Evolutionary conservation across 768 basidiomycete species (phyloP), one percentile per base, ranked within the genome.

Genomic region (Lentinula edodes): DNA sequence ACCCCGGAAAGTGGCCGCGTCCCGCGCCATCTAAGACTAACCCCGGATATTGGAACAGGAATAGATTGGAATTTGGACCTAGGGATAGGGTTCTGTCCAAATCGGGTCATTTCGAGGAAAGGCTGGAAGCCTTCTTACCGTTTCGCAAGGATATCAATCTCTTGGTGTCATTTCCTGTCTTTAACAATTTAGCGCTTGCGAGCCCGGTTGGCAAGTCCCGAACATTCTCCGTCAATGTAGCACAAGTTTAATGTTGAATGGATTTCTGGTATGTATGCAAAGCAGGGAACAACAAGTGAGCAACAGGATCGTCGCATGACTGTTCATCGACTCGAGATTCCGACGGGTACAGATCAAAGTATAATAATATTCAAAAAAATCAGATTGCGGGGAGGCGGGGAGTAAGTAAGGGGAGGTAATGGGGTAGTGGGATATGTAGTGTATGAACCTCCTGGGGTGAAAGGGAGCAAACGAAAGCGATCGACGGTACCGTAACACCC

Each of bases 1-100:
- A 79, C 59, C 13, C 55, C 61, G 63, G 53, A 60, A 38, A 48
- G 43, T 20, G 23, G 23, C 58, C 58, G 58, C 45, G 28, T 59
- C 55, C 23, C 46, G 46, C 46, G 20, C 46, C 12, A 48, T 20
- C 46, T 23, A 20, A 48, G 46, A 48, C 18, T 48, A 48, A 48
- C 9, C 18, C 28, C 28, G 28, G 28, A 28, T 28, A 28, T 28
- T 28, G 28, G 3, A 28, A 28, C 28, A 28, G 28, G 28, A 3
- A 41, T 41, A 10, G 39, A 41, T 10, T 7, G 39, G 18, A 45
- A 45, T 45, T 48, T 18, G 46, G 23, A 45, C 43, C 46, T n/a
- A 3, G 18, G 46, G 18, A n/a, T 20, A 5, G 16, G 5, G 20
- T 20, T 20, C 18, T 20, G 46, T 48, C 46, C 46, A 23, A 20